Base-by-base conservation (phyloP, 768 basidiomycete genomes). In the Butyriboletus loyo region DNA sequence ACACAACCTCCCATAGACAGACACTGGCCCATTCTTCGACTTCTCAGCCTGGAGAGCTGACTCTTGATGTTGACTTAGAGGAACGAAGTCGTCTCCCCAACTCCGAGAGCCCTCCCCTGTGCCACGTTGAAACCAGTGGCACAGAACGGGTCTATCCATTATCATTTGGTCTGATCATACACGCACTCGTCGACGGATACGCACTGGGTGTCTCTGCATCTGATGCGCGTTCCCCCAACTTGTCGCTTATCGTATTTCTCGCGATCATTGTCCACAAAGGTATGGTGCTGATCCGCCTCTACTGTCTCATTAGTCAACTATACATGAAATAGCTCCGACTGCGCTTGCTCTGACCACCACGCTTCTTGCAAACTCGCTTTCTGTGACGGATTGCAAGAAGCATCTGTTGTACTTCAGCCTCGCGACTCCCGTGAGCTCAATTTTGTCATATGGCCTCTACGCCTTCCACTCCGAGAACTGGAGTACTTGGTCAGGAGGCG, bases 181-280 rank as follows among this genome's bases (percentile, higher is more conserved):
- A 99, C 64, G 89, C 85, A 1, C 76, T 94, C 43, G 89, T 93
- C 0, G 97, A 99, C 68, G 95, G 97, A 4, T 84, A 97, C 52
- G 92, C 92, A 3, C 74, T 98, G 35, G 97, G 96, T 22, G 87
- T 93, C 19, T 87, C 89, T 3, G 77, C 80, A 13, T 71, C 86
- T 10, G 63, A 66, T 19, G 52, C 69, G 1, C 73, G 57, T 51
- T 70, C 74, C 17, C 74, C 73, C 22, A 76, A 74, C 32, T 65
- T 98, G 30, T 89, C 94, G 1, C 63, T 92, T 10, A 76, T 98
- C 38, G 87, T 99, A 4, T 98, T 98, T 66, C 65, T 97, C 22
- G 95, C 97, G 3, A 81, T 99, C 37, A 77, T 91, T 43, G 76
- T 98, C 21, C 97, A 98, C 72, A 98, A 98, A 81, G 89, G 90